Evolutionary conservation across 1,139 yeast genomes (phyloP).

Genomic region (Taphrina communis): DNA sequence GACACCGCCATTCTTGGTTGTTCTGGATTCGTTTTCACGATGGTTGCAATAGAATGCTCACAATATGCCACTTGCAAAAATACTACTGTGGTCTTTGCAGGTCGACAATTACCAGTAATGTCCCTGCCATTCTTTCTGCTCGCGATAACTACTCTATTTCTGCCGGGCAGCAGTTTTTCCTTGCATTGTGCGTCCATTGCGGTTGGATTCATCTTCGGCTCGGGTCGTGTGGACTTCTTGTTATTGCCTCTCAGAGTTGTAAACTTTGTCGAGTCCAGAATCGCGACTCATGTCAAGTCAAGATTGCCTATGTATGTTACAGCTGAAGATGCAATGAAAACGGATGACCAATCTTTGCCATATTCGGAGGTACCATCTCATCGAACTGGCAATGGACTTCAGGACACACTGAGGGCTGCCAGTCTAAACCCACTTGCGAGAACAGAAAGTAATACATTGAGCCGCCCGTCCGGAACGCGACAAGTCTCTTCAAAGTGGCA

Average conservation of each 20-base stretch:
- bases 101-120: conserved; percentile 14
- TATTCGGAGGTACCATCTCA: background rate
- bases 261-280: conserved; percentile 21
- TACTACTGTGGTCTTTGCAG: conserved; percentile 22
- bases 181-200: conserved; percentile 23
- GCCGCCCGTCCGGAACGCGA: conserved; percentile 2
- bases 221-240: conserved; percentile 33
- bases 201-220: conserved; percentile 23
- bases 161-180: conserved; percentile 26
- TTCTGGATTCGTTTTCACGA: conserved; percentile 76
- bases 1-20: conserved; percentile 46
- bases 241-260: conserved; percentile 26
- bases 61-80: background rate
- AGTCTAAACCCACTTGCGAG: background rate
- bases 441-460: background rate
- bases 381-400: background rate
- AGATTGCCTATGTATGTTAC: conserved; percentile 28
- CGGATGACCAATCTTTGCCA: background rate
- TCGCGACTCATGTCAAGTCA: background rate
- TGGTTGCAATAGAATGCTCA: conserved; percentile 55
- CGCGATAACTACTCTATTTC: conserved; percentile 8
- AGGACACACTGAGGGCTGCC: background rate
- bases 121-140: conserved; percentile 20
- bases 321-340: conserved; percentile 14
- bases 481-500: conserved; percentile 16